These are phyloP conservation scores for Gnomoniopsis sp. DNA, from an alignment of 2,329 filamentous ascomycete species.

Conservation along the genomic window DNA sequence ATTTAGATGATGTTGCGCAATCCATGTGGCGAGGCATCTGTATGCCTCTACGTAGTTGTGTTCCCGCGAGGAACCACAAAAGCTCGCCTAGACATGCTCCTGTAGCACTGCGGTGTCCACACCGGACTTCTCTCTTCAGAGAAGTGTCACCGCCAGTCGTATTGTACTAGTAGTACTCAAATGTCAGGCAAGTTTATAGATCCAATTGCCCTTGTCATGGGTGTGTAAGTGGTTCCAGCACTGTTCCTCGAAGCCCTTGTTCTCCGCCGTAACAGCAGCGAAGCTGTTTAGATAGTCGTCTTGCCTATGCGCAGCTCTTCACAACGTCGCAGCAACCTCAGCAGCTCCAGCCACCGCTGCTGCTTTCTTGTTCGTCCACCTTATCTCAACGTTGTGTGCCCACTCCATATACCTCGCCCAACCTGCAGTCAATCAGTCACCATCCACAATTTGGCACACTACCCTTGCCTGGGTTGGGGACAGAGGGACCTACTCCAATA, in stretches of 20 bases:
- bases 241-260: neutral
- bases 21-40: too few species aligned
- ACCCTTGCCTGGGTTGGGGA: neutral
- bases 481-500: slow-evolving; percentile 75
- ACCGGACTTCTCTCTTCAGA: neutral
- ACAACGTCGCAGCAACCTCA: slow-evolving; percentile 57
- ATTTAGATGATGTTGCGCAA: too few species aligned
- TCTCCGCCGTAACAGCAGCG: neutral
- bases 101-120: neutral
- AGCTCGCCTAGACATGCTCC: neutral
- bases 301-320: slow-evolving; percentile 18
- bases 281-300: neutral
- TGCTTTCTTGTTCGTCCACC: slow-evolving; percentile 57
- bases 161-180: neutral
- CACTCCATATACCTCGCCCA: slow-evolving; percentile 95
- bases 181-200: neutral
- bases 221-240: neutral
- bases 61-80: neutral
- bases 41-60: too few species aligned
- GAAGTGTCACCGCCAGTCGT: too few species aligned
- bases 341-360: slow-evolving; percentile 63
- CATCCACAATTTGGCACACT: slow-evolving; percentile 10
- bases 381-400: slow-evolving; percentile 78
- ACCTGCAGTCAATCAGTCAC: slow-evolving; percentile 47
- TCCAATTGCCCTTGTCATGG: neutral